Percentiles rank a stretch among this genome's conserved stretches.
phyloP scores from a whole-genome alignment of 2,329 filamentous ascomycete genomes.

The Diaporthe eres region DNA sequence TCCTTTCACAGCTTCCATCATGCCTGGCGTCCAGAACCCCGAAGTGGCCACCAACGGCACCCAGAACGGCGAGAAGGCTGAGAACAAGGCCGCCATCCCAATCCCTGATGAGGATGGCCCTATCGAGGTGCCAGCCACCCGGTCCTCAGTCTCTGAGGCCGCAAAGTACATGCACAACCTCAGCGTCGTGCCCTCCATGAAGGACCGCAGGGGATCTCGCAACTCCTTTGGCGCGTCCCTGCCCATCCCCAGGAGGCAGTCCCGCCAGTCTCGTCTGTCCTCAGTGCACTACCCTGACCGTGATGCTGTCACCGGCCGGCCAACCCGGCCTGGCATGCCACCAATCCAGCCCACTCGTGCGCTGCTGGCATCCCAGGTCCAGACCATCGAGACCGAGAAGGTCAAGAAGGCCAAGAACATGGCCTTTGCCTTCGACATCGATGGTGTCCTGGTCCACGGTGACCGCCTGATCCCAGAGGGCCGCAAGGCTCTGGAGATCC shows the following conservation, averaged over 20 bases:
- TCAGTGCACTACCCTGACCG: conserved; percentile 63
- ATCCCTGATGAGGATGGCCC: conserved; percentile 65
- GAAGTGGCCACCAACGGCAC: conserved; percentile 8
- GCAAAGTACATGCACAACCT: conserved; percentile 81
- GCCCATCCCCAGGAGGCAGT: conserved; percentile 78
- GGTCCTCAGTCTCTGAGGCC: conserved; percentile 78
- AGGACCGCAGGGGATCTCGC: conserved; percentile 76
- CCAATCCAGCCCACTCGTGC: conserved; percentile 74
- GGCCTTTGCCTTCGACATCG: conserved; percentile 86
- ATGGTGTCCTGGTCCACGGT: conserved; percentile 82
- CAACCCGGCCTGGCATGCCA: conserved; percentile 69
- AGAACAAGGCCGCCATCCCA: conserved; percentile 47
- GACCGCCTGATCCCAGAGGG: conserved; percentile 79
- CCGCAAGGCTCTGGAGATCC: conserved; percentile 75
- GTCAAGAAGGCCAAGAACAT: conserved; percentile 81
- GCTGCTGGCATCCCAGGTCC: conserved; percentile 78
- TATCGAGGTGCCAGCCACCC: conserved; percentile 78
- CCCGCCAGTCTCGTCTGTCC: conserved; percentile 75
- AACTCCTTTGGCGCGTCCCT: conserved; percentile 83
- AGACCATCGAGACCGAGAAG: conserved; percentile 76
- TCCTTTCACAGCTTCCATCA: conserved; percentile 26
- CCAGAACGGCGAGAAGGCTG: conserved; percentile 47
- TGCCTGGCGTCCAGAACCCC: conserved; percentile 34
- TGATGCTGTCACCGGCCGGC: conserved; percentile 60
- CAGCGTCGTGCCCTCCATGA: conserved; percentile 76